A percentile compares a stretch with the other conserved stretches of the same genome.
phyloP scores from a whole-genome alignment of 2,329 filamentous ascomycete species.

The Lasiodiplodia citricola region DNA sequence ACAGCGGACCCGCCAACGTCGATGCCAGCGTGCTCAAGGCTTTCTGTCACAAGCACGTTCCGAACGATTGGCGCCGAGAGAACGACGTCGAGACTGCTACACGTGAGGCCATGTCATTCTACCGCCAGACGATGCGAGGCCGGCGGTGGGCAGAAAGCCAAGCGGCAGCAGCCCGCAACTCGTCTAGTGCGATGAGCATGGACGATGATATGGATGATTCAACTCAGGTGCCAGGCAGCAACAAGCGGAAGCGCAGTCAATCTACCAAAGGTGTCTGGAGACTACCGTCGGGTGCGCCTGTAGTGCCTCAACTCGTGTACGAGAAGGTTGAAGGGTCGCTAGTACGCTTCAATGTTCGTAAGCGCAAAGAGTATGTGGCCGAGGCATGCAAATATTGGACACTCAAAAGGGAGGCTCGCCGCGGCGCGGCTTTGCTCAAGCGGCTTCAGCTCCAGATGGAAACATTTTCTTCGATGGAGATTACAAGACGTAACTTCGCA shows the following conservation, averaged over 20 bases:
- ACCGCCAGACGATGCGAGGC: conserved; percentile 86
- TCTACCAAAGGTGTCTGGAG: conserved; percentile 80
- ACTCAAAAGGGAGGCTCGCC: conserved; percentile 87
- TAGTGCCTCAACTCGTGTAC: conserved; percentile 88
- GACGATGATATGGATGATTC: conserved; percentile 59
- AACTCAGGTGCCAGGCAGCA: conserved; percentile 50
- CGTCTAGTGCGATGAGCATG: conserved; percentile 44
- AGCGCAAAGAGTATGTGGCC: conserved; percentile 88
- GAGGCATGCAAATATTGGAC: conserved; percentile 99
- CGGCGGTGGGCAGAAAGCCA: conserved; percentile 93
- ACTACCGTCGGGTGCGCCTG: conserved; percentile 89
- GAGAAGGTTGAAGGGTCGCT: conserved; percentile 85
- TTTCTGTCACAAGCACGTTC: conserved; percentile 94
- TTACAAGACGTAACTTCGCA: conserved; percentile 93
- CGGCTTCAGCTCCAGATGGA: conserved; percentile 93
- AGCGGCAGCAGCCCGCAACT: conserved; percentile 63
- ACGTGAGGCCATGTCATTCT: conserved; percentile 83
- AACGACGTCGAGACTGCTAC: conserved; percentile 82
- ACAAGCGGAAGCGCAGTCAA: conserved; percentile 61
- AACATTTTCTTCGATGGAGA: conserved; percentile 95
- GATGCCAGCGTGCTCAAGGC: conserved; percentile 87
- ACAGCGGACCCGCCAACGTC: conserved; percentile 76
- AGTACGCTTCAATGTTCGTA: conserved; percentile 79
- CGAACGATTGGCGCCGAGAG: conserved; percentile 84
- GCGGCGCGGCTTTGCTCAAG: conserved; percentile 90